Percentiles rank a stretch among this genome's conserved stretches.
phyloP scores from a whole-genome alignment of 352 stramenopile genomes.

The Phytophthora melonis region DNA sequence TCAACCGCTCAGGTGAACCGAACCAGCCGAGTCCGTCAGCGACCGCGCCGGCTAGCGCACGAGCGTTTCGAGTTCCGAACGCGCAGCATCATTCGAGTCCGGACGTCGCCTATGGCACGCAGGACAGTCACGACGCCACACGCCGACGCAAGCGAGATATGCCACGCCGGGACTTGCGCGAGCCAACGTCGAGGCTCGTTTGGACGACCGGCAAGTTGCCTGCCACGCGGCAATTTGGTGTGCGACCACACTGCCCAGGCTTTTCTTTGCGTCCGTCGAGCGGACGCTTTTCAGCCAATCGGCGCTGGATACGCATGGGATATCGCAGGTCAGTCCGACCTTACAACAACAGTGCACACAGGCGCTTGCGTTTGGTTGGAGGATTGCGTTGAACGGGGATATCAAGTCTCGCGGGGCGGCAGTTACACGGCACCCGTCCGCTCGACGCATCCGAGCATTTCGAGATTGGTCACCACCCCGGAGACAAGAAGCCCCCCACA shows the following conservation, averaged over 20 bases:
- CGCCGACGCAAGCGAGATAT: not conserved
- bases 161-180: not conserved
- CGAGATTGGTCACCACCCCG: constrained; percentile 34
- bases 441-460: constrained; percentile 42
- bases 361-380: not conserved
- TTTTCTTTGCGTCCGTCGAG: constrained; percentile 13
- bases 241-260: constrained; percentile 7
- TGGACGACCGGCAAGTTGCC: constrained; percentile 27
- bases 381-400: constrained; percentile 8
- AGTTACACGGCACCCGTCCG: constrained; percentile 27
- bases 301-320: not conserved
- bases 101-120: not conserved
- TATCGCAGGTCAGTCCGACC: constrained; percentile 29
- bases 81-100: not conserved
- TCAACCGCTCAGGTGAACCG: not conserved
- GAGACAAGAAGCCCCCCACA: constrained; percentile 16
- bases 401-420: constrained; percentile 22
- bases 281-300: constrained; percentile 17
- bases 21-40: constrained; percentile 1
- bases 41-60: not conserved
- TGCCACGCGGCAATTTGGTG: constrained; percentile 45
- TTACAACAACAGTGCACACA: not conserved
- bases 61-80: not conserved
- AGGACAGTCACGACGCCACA: constrained; percentile 11
- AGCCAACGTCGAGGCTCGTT: constrained; percentile 21